phyloP scores from a whole-genome alignment of 768 basidiomycete genomes.

The Sarcodon aspratus region DNA sequence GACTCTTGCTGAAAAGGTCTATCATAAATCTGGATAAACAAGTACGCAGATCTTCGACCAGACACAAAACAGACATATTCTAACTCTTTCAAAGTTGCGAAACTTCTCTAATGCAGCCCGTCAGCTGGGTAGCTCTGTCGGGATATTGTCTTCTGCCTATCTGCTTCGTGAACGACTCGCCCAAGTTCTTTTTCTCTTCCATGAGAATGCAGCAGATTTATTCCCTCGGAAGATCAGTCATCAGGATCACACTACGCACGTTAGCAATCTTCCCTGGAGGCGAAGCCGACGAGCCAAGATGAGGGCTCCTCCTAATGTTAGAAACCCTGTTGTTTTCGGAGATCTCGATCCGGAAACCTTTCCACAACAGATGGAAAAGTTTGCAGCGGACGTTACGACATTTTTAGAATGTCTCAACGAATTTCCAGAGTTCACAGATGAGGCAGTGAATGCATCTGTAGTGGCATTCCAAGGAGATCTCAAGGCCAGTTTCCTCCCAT shows the following conservation, averaged over 20 bases:
- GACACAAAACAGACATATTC: background rate
- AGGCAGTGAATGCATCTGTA: slow-evolving; percentile 59
- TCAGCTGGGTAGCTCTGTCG: slow-evolving; percentile 68
- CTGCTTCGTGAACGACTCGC: slow-evolving; percentile 60
- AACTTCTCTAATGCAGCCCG: slow-evolving; percentile 70
- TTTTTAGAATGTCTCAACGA: slow-evolving; percentile 66
- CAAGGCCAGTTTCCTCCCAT: slow-evolving; percentile 28
- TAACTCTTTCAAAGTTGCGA: slow-evolving; percentile 36
- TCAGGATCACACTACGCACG: slow-evolving; percentile 26
- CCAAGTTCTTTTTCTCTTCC: slow-evolving; percentile 59
- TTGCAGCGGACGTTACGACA: slow-evolving; percentile 56
- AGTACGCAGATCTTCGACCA: slow-evolving; percentile 20
- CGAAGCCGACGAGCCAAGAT: slow-evolving; percentile 15
- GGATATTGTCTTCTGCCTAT: slow-evolving; percentile 64
- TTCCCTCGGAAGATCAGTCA: slow-evolving; percentile 54
- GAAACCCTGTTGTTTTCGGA: slow-evolving; percentile 41
- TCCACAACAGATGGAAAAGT: slow-evolving; percentile 47
- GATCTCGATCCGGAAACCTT: slow-evolving; percentile 55
- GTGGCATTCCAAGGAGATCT: slow-evolving; percentile 59
- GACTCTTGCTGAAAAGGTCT: slow-evolving; percentile 23
- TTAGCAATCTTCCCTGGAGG: slow-evolving; percentile 8
- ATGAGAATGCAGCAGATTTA: slow-evolving; percentile 66
- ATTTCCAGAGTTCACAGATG: slow-evolving; percentile 70
- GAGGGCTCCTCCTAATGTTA: slow-evolving; percentile 31
- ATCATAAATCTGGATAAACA: slow-evolving; percentile 57